Conservation (phyloP, 2,329 filamentous ascomycete genomes). For the Exophiala sp. region DNA sequence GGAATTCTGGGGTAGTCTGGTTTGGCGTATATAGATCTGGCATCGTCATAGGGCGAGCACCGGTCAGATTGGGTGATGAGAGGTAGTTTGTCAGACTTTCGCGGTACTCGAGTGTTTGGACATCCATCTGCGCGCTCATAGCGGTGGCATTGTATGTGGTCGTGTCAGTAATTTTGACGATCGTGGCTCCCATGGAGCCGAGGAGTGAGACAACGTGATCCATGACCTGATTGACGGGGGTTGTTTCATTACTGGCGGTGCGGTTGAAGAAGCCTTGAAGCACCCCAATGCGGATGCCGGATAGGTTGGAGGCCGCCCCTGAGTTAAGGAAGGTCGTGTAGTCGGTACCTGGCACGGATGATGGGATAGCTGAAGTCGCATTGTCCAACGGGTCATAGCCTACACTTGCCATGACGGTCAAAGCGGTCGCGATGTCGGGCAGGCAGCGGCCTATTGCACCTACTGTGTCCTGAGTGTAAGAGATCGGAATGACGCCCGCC, state of each 20-base stretch:
- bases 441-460: slow-evolving; percentile 38
- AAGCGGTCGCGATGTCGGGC: slow-evolving; percentile 49
- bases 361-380: slow-evolving; percentile 45
- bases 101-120: slow-evolving; percentile 60
- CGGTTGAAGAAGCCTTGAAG: slow-evolving; percentile 58
- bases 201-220: slow-evolving; percentile 47
- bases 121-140: slow-evolving; percentile 51
- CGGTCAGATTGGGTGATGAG: slow-evolving; percentile 40
- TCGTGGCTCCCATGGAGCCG: slow-evolving; percentile 44
- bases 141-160: slow-evolving; percentile 50
- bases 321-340: slow-evolving; percentile 44
- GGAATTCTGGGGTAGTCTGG: slow-evolving; percentile 45
- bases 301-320: slow-evolving; percentile 30
- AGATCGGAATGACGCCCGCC: slow-evolving; percentile 33
- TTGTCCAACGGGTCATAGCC: slow-evolving; percentile 54
- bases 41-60: slow-evolving; percentile 38
- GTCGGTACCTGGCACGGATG: slow-evolving; percentile 41
- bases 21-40: slow-evolving; percentile 25
- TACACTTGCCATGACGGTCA: slow-evolving; percentile 53
- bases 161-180: slow-evolving; percentile 50
- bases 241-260: slow-evolving; percentile 51
- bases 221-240: slow-evolving; percentile 56
- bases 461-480: slow-evolving; percentile 26
- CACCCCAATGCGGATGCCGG: slow-evolving; percentile 48
- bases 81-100: slow-evolving; percentile 57